A percentile compares a stretch with the other conserved stretches of the same genome.
phyloP scores from a whole-genome alignment of 129 eudicot species.

The Pittosporum tobira region DNA sequence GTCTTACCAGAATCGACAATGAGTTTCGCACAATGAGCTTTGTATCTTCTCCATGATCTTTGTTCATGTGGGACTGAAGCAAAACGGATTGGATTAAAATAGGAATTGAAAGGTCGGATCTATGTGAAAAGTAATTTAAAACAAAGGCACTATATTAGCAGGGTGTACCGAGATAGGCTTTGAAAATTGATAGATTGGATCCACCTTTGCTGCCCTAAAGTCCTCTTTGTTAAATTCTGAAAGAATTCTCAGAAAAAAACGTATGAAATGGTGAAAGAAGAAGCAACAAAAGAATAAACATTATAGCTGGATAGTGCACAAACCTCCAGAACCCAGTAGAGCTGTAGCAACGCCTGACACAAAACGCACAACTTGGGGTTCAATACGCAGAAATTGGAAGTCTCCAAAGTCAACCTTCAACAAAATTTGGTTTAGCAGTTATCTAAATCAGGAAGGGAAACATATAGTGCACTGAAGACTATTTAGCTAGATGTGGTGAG shows the following conservation, averaged over 20 bases:
- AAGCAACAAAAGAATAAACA: neutral
- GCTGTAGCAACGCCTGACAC: conserved; percentile 99
- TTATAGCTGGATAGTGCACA: conserved; percentile 7
- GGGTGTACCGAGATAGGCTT: conserved; percentile 74
- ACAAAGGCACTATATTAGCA: conserved; percentile 10
- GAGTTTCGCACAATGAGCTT: conserved; percentile 84
- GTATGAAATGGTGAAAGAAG: neutral
- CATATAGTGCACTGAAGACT: neutral
- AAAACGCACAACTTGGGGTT: conserved; percentile 81
- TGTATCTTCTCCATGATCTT: conserved; percentile 85
- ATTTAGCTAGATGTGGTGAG: conserved; percentile 1
- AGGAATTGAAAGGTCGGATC: neutral
- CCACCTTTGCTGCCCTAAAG: conserved; percentile 66
- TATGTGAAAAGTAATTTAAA: neutral
- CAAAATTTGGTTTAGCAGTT: conserved; percentile 9
- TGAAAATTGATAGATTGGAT: conserved; percentile 80
- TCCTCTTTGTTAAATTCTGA: conserved; percentile 75
- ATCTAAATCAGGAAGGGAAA: conserved; percentile 5
- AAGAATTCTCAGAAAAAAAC: conserved; percentile 6
- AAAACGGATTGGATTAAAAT: neutral
- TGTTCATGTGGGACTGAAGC: conserved; percentile 91
- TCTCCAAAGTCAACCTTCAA: conserved; percentile 97
- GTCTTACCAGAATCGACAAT: conserved; percentile 77
- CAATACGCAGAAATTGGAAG: conserved; percentile 87
- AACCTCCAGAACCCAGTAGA: conserved; percentile 94